Base-by-base conservation (phyloP, 495 filamentous ascomycete species). In the Aspergillus panamensis region DNA sequence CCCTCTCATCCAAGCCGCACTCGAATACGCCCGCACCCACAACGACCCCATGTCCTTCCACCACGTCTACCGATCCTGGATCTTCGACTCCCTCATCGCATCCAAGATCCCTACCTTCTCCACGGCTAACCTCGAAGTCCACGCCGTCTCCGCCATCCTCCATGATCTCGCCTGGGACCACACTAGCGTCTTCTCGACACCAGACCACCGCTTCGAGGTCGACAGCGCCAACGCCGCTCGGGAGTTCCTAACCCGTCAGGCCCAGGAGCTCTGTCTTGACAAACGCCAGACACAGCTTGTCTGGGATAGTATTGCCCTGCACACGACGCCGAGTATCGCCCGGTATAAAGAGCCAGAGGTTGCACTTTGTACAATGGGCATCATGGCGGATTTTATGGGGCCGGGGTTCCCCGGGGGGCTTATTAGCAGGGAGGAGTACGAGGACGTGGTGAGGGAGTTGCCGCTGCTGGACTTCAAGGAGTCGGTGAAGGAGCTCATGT, bases 171-270 rank as follows among this genome's bases (percentile, higher is more conserved):
- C 37, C 6, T 53, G 51, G 51, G 51, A 43, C 39, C 12, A 29
- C 9, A 31, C 39, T 1, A 32, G 37, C 39, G 0, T 6, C 10
- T 44, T 53, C 37, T 30, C 21, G 1, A 30, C 51, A 3, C 10
- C 20, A 9, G 51, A 53, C 39, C 44, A 53, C 14, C 51, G 51
- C 19, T 53, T 53, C 51, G 51, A 53, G 21, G 51, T 53, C 20
- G 51, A 53, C 37, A 31, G 51, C 12, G 51, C 51, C 3, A 53
- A 53, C 3, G 39, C 39, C 2, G 51, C 51, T 14, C 51, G 39
- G 1, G 37, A 53, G 1, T 53, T 53, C 13, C 35, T 53, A 39
- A 3, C 35, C 7, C 25, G 10, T 3, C 10, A 39, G 14, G 35
- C 35, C 20, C 12, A 32, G 35, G 25, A 25, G 25, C 25, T 5